phyloP scores from a whole-genome alignment of 495 filamentous ascomycete genomes.

The Penicillium roqueforti region DNA sequence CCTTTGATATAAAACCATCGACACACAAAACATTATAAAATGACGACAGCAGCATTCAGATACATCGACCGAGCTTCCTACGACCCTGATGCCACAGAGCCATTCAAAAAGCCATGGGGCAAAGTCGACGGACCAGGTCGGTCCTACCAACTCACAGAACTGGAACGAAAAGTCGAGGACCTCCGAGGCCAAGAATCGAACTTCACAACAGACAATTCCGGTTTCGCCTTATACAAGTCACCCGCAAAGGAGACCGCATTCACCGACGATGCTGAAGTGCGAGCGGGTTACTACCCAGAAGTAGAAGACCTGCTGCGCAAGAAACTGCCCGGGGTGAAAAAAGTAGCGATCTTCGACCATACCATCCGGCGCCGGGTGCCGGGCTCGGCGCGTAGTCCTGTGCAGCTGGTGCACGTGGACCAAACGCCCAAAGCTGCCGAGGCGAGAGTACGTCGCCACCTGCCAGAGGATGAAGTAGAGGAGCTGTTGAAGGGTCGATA shows the following conservation, averaged over 20 bases:
- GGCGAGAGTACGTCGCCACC: conserved; percentile 59
- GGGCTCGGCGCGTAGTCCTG: conserved; percentile 54
- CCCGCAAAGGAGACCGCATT: conserved; percentile 8
- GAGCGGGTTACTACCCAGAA: conserved; percentile 73
- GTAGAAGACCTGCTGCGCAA: conserved; percentile 62
- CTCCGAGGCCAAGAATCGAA: conserved; percentile 12
- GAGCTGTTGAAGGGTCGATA: conserved; percentile 57
- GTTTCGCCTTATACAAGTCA: conserved; percentile 9
- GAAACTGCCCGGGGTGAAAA: conserved; percentile 56
- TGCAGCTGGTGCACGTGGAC: conserved; percentile 74
- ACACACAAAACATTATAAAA: conserved; percentile 1
- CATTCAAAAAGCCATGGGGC: conserved; percentile 17
- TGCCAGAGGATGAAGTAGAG: conserved; percentile 54
- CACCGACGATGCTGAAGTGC: conserved; percentile 53
- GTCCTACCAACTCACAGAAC: conserved; percentile 7
- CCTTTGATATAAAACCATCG: neutral
- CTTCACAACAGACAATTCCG: conserved; percentile 11
- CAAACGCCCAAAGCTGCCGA: conserved; percentile 62
- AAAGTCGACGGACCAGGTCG: conserved; percentile 17
- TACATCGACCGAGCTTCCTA: conserved; percentile 15
- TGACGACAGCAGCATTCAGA: conserved; percentile 25
- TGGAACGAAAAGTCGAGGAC: conserved; percentile 7
- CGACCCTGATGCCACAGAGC: conserved; percentile 15
- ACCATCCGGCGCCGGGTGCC: conserved; percentile 66
- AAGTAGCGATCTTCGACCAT: conserved; percentile 81